phyloP scores from a whole-genome alignment of 495 filamentous ascomycete genomes.

The Xylaria castorea region DNA sequence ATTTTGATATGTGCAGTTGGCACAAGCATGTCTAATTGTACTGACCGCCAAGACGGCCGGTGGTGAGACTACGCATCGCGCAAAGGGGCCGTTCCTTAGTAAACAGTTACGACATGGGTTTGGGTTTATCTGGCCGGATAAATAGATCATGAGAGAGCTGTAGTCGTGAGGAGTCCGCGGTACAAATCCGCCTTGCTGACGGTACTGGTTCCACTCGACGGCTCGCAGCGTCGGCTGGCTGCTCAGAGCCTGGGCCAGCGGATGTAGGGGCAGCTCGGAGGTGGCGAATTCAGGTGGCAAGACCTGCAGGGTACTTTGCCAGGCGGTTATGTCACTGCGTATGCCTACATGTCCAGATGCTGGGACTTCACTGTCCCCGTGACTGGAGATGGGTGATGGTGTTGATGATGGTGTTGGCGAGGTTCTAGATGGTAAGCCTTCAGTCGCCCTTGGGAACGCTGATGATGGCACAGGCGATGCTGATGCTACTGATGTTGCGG shows the following conservation, averaged over 20 bases:
- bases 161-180: constrained; percentile 34
- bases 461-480: constrained; percentile 1
- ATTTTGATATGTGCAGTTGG: constrained; percentile 40
- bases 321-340: constrained; percentile 30
- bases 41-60: constrained; percentile 31
- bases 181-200: constrained; percentile 31
- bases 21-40: constrained; percentile 35
- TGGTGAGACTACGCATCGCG: constrained; percentile 34
- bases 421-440: not conserved
- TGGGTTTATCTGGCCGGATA: constrained; percentile 38
- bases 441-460: not conserved
- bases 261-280: constrained; percentile 25
- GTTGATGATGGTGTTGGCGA: not conserved
- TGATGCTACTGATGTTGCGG: not conserved
- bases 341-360: constrained; percentile 7
- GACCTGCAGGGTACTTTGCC: constrained; percentile 29
- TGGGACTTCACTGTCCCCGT: constrained; percentile 6
- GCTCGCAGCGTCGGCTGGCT: constrained; percentile 31
- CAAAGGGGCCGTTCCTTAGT: constrained; percentile 34
- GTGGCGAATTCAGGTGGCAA: constrained; percentile 30
- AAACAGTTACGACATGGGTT: constrained; percentile 39
- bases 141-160: constrained; percentile 40
- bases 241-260: constrained; percentile 30
- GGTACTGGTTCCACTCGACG: constrained; percentile 38
- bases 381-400: constrained; percentile 11